Conservation (phyloP, 2,329 filamentous ascomycete species). For the Trichoderma simmonsii region DNA sequence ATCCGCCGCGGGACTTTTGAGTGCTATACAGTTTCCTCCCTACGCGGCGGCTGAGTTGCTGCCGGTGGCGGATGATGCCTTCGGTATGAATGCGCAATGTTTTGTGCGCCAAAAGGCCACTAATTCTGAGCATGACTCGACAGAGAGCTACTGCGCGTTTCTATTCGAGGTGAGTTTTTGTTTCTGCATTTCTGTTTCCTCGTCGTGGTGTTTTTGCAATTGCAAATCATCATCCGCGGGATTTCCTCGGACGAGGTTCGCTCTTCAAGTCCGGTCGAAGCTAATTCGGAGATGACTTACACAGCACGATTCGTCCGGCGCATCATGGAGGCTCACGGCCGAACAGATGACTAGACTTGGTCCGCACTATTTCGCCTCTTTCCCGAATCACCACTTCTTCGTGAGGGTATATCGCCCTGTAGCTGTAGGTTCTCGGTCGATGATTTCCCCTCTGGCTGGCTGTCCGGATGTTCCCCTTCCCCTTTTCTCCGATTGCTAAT, state of each 20-base stretch:
- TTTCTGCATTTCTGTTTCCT: not conserved
- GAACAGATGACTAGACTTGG: constrained; percentile 42
- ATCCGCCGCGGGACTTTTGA: constrained; percentile 22
- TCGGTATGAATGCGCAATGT: constrained; percentile 44
- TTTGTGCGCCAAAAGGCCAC: constrained; percentile 40
- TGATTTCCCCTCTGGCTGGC: not conserved
- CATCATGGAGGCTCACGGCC: constrained; percentile 38
- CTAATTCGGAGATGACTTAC: not conserved
- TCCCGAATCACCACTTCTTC: constrained; percentile 58
- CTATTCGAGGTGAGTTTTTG: constrained; percentile 48
- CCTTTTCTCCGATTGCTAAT: not conserved
- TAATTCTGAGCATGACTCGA: constrained; percentile 29
- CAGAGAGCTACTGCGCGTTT: constrained; percentile 48
- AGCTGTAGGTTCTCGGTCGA: constrained; percentile 41
- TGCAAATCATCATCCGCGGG: not conserved
- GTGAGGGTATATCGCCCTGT: constrained; percentile 52
- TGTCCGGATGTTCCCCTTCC: not conserved
- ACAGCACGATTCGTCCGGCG: constrained; percentile 45
- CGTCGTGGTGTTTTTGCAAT: not conserved
- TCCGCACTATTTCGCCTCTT: constrained; percentile 45
- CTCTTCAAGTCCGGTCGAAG: not conserved
- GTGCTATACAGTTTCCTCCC: constrained; percentile 38
- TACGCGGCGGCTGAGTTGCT: constrained; percentile 40
- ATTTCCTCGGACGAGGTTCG: not conserved
- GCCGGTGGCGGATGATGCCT: constrained; percentile 34